phyloP scores from a whole-genome alignment of 495 filamentous ascomycete genomes.

The Margaritispora aquatica region DNA sequence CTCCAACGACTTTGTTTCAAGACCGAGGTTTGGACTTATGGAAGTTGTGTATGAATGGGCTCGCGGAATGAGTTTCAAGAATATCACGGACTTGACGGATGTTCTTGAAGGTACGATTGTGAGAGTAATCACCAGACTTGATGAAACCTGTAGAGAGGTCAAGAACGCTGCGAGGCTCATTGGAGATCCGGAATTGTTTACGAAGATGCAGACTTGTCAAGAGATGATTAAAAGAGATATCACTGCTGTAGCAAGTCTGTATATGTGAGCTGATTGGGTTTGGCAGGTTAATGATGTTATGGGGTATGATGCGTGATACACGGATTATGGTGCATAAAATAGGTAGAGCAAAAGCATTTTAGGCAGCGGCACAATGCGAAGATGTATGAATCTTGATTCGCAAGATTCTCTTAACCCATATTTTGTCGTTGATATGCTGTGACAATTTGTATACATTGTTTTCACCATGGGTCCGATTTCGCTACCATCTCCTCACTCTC shows the following conservation, averaged over 20 bases:
- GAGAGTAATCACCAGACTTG: constrained; percentile 80
- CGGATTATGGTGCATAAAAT: background rate
- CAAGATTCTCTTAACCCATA: no score
- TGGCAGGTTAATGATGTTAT: background rate
- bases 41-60: constrained; percentile 99
- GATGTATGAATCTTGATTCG: no score
- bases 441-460: no score
- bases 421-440: no score
- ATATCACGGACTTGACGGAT: constrained; percentile 94
- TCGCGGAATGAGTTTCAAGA: constrained; percentile 93
- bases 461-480: no score
- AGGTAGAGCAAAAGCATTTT: background rate
- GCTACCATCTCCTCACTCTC: no score
- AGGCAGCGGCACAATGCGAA: no score
- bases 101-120: constrained; percentile 97
- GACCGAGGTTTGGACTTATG: constrained; percentile 84
- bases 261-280: constrained; percentile 46
- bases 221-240: constrained; percentile 97
- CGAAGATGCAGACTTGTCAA: constrained; percentile 94
- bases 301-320: background rate
- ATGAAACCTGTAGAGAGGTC: constrained; percentile 95
- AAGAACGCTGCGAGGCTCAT: constrained; percentile 96
- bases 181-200: constrained; percentile 87
- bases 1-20: constrained; percentile 81
- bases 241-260: constrained; percentile 80